Evolutionary conservation across 2,329 filamentous ascomycete genomes (phyloP), one percentile per base, ranked within the genome.

Genomic region (Penicillium griseofulvum): DNA sequence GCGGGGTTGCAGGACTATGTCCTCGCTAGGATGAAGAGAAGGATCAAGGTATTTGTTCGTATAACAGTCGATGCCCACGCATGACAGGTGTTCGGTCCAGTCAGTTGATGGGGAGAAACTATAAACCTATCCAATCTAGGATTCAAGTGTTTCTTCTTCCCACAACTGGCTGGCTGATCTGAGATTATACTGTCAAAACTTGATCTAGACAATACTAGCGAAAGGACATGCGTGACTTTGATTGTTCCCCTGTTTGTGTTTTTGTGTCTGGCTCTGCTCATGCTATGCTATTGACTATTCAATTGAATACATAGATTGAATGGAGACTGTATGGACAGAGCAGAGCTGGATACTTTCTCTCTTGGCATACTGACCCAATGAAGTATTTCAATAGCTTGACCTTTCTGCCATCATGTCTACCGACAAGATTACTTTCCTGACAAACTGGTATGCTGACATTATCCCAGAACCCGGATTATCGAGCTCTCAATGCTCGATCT

Each of bases 201-300:
- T 90, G 87, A 89, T 88, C 86, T 88, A 86, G 85, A 86, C 87
- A 89, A 89, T 89, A 82, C 86, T 86, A 89, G 87, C 87, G 88
- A 87, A 90, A 90, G 87, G 85, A 90, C 84, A 87, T 90, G 87
- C 87, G 87, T 87, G 83, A 84, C 84, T 81, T 77, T 72, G 67
- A 74, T 69, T 70, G 65, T 67, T 61, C 73, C 71, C 72, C 69
- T 68, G 54, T 58, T 43, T 51, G 60, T 62, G 56, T 57, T 54
- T 54, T 57, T 57, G 47, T 51, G 36, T 51, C 48, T 39, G 41
- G 47, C 41, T 51, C 33, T 44, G 19, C 26, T 54, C 56, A 41
- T 51, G 7, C 16, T n/a, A 12, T 52, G 41, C 22, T 58, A 17
- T 49, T 43, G 22, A 39, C 49, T 33, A 28, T 52, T 49, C 28